Evolutionary conservation across 305 asterid species (phyloP).

Genomic region (Solanum hybrid): DNA sequence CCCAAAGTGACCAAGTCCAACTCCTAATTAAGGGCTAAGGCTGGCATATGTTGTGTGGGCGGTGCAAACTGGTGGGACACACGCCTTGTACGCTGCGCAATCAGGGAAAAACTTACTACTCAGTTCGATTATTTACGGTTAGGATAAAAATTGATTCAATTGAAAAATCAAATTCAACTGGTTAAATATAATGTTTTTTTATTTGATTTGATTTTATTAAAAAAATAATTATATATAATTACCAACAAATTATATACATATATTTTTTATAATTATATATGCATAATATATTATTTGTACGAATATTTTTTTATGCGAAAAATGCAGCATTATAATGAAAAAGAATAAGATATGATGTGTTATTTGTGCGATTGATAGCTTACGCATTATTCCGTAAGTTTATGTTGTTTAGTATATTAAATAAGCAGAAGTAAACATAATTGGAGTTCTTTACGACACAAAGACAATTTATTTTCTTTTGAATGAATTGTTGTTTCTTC

Average conservation of each 20-base stretch:
- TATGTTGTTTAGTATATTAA: background rate
- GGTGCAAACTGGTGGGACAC: background rate
- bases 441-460: background rate
- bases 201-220: background rate
- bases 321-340: background rate
- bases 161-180: background rate
- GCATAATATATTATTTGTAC: background rate
- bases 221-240: too few species aligned
- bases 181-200: rapidly evolving
- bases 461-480: background rate
- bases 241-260: too few species aligned
- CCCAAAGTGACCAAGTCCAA: background rate
- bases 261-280: background rate
- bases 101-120: background rate
- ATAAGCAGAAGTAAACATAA: background rate
- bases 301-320: background rate
- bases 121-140: background rate
- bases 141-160: background rate
- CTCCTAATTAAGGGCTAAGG: background rate
- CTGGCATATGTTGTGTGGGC: background rate
- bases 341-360: background rate
- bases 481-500: background rate
- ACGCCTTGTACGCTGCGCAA: background rate
- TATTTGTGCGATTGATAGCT: background rate
- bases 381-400: background rate